Conservation (phyloP, 164 flowering plant species). For the Brasenia schreberi region DNA sequence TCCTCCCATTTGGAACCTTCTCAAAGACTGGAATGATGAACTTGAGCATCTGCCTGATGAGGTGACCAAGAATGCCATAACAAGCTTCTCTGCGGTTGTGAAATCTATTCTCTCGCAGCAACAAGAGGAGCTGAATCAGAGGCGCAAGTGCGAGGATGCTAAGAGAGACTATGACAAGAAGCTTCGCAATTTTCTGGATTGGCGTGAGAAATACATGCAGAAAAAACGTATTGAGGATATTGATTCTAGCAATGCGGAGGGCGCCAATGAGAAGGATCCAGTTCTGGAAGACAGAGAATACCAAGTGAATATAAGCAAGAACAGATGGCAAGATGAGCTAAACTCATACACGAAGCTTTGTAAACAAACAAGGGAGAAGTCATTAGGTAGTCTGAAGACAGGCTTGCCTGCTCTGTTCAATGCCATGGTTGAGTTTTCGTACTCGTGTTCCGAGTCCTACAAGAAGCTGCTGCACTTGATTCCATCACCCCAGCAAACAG, state of each 20-base stretch:
- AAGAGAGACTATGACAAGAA: constrained; percentile 41
- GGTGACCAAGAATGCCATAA: constrained; percentile 44
- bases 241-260: constrained; percentile 33
- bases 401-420: constrained; percentile 79
- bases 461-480: background rate
- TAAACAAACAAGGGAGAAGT: constrained; percentile 78
- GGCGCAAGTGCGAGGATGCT: constrained; percentile 63
- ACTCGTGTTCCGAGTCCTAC: constrained; percentile 19
- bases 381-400: constrained; percentile 50
- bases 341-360: constrained; percentile 55
- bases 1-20: constrained; percentile 62
- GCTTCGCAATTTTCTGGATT: constrained; percentile 47
- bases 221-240: constrained; percentile 22
- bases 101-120: constrained; percentile 46
- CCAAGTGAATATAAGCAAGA: constrained; percentile 51
- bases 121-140: constrained; percentile 65
- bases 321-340: constrained; percentile 58
- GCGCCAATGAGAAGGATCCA: constrained; percentile 31
- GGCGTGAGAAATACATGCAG: constrained; percentile 54
- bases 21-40: constrained; percentile 52
- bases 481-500: background rate
- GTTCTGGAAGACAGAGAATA: constrained; percentile 34
- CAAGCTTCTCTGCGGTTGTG: constrained; percentile 57
- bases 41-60: constrained; percentile 76
- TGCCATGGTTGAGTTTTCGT: constrained; percentile 55